Conservation (phyloP, 129 eudicot species). For the Lactuca saligna region DNA sequence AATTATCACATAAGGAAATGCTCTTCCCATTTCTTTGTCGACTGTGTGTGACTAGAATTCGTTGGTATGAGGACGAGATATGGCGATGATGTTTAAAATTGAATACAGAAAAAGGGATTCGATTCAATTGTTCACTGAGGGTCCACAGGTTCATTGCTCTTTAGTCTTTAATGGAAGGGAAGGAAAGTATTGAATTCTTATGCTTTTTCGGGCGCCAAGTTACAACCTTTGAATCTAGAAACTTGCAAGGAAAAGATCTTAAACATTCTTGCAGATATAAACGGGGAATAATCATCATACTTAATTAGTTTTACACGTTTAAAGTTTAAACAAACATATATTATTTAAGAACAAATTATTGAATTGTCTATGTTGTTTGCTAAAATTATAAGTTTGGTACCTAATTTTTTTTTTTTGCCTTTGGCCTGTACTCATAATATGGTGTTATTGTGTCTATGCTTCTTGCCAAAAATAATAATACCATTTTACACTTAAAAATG, state of each 20-base stretch:
- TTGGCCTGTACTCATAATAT: no score
- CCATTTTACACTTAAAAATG: no score
- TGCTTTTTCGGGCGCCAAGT: constrained; percentile 23
- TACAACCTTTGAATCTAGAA: constrained; percentile 11
- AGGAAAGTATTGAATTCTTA: constrained; percentile 30
- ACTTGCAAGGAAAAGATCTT: constrained; percentile 2
- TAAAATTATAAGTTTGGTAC: no score
- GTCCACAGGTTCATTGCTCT: not conserved
- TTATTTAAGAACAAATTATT: no score
- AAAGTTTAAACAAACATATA: no score
- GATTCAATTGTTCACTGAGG: not conserved
- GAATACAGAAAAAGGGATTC: constrained; percentile 6
- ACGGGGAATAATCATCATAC: no score
- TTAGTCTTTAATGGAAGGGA: constrained; percentile 9
- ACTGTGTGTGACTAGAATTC: not conserved
- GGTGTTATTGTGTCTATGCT: no score
- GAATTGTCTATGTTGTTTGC: no score
- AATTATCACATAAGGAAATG: constrained; percentile 71
- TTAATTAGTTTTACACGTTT: no score
- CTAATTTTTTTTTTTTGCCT: no score
- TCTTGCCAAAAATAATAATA: no score
- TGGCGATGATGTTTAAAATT: not conserved
- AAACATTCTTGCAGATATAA: not conserved
- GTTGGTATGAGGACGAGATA: not conserved
- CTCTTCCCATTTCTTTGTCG: constrained; percentile 49